phyloP scores from a whole-genome alignment of 352 stramenopile genomes.

The Globisporangium lucens region DNA sequence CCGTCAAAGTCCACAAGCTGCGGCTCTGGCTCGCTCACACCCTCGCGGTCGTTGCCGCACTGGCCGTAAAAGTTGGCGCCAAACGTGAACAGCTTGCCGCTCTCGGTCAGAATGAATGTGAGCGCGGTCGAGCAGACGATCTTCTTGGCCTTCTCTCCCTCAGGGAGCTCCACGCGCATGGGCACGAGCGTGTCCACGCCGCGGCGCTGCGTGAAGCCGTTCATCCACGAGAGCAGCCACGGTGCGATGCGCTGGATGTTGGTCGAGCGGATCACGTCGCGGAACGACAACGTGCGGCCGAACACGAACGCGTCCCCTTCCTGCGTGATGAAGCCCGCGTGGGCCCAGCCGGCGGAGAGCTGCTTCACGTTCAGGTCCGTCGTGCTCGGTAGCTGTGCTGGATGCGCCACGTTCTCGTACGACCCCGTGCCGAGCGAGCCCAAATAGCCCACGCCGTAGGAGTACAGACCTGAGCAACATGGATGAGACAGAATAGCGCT shows the following conservation, averaged over 20 bases:
- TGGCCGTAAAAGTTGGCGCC: conserved; percentile 81
- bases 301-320: conserved; percentile 71
- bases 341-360: conserved; percentile 76
- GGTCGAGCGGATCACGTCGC: conserved; percentile 78
- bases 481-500: neutral
- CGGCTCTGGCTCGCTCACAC: conserved; percentile 54
- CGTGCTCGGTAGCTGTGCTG: conserved; percentile 45
- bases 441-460: conserved; percentile 77
- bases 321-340: conserved; percentile 69
- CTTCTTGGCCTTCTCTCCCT: conserved; percentile 60
- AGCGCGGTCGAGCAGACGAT: conserved; percentile 84
- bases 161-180: conserved; percentile 50
- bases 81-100: conserved; percentile 74
- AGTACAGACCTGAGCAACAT: conserved; percentile 44
- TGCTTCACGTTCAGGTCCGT: conserved; percentile 44
- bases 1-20: conserved; percentile 59
- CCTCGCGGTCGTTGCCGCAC: conserved; percentile 62
- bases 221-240: conserved; percentile 66
- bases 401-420: conserved; percentile 52
- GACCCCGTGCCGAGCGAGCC: conserved; percentile 65
- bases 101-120: conserved; percentile 71
- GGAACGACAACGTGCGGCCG: conserved; percentile 80
- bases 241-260: conserved; percentile 82
- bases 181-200: conserved; percentile 68
- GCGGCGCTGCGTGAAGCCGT: conserved; percentile 59